phyloP scores from a whole-genome alignment of 2,329 filamentous ascomycete species.

The Xylaria sp. region DNA sequence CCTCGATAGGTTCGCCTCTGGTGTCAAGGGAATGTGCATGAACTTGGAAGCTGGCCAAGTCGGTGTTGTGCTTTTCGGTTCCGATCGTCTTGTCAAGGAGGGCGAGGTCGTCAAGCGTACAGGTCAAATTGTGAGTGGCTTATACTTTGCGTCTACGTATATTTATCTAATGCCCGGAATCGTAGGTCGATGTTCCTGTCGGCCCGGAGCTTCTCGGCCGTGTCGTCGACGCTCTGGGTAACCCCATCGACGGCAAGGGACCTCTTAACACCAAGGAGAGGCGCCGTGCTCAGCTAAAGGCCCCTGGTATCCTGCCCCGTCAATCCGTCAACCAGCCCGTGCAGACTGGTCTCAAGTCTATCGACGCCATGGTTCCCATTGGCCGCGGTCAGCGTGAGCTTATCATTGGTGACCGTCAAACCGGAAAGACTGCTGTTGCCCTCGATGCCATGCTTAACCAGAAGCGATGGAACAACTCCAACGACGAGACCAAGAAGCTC shows the following conservation, averaged over 20 bases:
- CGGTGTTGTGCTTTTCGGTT: conserved; percentile 99
- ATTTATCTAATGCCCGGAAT: conserved; percentile 3
- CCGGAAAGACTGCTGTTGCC: conserved; percentile 98
- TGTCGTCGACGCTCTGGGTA: conserved; percentile 97
- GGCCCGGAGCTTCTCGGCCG: conserved; percentile 91
- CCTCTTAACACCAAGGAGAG: conserved; percentile 90
- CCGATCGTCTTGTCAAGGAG: conserved; percentile 99
- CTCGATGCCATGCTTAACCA: conserved; percentile 99
- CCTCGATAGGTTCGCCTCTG: conserved; percentile 84
- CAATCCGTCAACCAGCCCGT: conserved; percentile 97
- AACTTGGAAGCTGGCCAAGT: conserved; percentile 99
- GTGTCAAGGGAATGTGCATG: conserved; percentile 99
- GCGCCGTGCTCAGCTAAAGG: conserved; percentile 98
- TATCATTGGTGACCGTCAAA: conserved; percentile 99
- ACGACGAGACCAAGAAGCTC: conserved; percentile 96
- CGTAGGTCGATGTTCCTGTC: conserved; percentile 93
- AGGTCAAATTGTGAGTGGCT: conserved; percentile 89
- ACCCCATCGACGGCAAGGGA: conserved; percentile 99
- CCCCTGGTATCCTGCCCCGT: conserved; percentile 96
- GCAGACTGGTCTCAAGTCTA: conserved; percentile 98
- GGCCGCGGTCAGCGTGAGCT: conserved; percentile 99
- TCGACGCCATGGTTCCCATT: conserved; percentile 99
- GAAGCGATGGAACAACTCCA: conserved; percentile 91
- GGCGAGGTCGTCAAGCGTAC: conserved; percentile 99
- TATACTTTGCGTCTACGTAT: not conserved